Evolutionary conservation across 805 yeast genomes (phyloP).

Genomic region (Tetrapisispora namnaoensis): DNA sequence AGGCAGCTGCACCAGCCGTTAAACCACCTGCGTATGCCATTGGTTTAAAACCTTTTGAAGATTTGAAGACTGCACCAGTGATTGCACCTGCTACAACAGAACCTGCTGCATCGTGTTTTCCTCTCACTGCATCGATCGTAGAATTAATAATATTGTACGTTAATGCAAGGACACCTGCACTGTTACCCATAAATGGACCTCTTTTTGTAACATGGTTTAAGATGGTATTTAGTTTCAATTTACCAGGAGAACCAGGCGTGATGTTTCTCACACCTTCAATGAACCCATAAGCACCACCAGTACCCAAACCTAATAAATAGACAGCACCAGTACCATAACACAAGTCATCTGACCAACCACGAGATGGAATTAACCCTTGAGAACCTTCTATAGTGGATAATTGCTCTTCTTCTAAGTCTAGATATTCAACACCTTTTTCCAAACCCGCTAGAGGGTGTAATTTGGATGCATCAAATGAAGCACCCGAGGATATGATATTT

Average conservation of each 20-base stretch:
- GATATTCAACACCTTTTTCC: constrained; percentile 79
- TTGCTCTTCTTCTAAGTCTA: constrained; percentile 81
- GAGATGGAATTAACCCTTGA: constrained; percentile 84
- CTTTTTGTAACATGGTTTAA: constrained; percentile 87
- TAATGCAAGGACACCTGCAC: constrained; percentile 88
- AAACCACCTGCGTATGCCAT: constrained; percentile 79
- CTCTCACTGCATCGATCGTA: constrained; percentile 68
- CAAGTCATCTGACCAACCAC: constrained; percentile 95
- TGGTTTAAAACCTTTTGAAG: constrained; percentile 76
- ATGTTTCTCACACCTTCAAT: constrained; percentile 75
- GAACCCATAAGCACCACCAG: constrained; percentile 85
- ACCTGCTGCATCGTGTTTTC: constrained; percentile 78
- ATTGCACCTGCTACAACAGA: constrained; percentile 83
- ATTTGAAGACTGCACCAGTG: constrained; percentile 85
- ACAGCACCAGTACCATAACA: constrained; percentile 97
- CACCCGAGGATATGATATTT: constrained; percentile 49
- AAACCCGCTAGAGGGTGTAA: constrained; percentile 90
- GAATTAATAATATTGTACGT: constrained; percentile 81
- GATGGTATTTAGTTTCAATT: constrained; percentile 77
- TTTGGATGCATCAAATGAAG: constrained; percentile 52
- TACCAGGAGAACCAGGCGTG: constrained; percentile 67
- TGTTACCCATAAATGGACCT: constrained; percentile 93
- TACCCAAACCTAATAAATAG: constrained; percentile 73
- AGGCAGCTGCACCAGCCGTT: constrained; percentile 84
- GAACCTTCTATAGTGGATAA: constrained; percentile 74